Evolutionary conservation across 306 rosid species (phyloP).

Genomic region (Astragalus membranaceus): DNA sequence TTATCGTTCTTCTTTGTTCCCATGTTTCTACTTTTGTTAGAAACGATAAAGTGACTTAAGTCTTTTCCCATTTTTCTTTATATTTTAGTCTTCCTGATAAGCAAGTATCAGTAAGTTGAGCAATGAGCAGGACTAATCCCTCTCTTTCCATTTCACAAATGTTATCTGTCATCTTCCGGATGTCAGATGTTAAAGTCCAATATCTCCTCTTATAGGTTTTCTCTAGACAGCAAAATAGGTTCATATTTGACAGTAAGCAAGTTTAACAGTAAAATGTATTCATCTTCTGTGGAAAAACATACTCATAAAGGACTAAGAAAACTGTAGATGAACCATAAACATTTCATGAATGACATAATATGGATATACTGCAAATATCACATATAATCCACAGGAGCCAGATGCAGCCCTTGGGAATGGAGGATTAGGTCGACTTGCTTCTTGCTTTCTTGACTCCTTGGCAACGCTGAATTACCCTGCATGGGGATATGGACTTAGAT

Average conservation of each 20-base stretch:
- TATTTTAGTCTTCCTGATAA: not conserved
- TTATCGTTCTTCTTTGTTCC: not conserved
- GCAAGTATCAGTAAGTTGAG: no score
- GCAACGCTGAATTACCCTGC: slow-evolving; percentile 95
- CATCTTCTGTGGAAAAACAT: slow-evolving; percentile 13
- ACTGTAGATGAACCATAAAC: not conserved
- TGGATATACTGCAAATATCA: slow-evolving; percentile 1
- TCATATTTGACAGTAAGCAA: not conserved
- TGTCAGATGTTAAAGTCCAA: not conserved
- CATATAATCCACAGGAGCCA: slow-evolving; percentile 55
- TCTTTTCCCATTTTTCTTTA: not conserved
- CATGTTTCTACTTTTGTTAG: not conserved
- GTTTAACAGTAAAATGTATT: not conserved
- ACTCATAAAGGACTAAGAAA: not conserved
- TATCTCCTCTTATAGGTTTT: not conserved
- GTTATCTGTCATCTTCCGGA: slow-evolving; percentile 1
- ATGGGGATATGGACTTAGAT: slow-evolving; percentile 98
- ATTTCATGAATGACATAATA: not conserved
- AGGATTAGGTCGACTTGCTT: slow-evolving; percentile 93
- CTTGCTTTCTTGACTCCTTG: slow-evolving; percentile 92
- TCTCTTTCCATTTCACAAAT: not conserved
- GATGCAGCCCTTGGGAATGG: slow-evolving; percentile 99
- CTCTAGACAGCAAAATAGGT: not conserved
- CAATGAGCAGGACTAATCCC: slow-evolving; percentile 13
- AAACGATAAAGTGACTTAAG: not conserved